Evolutionary conservation across 805 yeast species (phyloP), one percentile per base, ranked within the genome.

Genomic region (Metschnikowia koreensis): DNA sequence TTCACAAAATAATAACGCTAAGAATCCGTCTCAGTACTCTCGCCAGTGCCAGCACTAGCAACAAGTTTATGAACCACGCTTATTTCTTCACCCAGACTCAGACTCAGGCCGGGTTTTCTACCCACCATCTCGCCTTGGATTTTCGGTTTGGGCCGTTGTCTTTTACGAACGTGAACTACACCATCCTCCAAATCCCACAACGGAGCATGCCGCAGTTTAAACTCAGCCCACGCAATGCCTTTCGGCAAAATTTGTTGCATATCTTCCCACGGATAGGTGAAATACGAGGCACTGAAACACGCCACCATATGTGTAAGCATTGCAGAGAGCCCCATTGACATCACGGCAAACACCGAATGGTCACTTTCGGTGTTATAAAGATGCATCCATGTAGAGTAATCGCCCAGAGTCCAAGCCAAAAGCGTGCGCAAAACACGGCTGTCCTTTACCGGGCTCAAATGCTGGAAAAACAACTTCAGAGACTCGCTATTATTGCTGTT

Each of bases 261-360:
- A 8, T 56, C 66, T 1, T 46, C 17, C 38, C 51, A 50, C 16
- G 60, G 59, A 62, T 69, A 54, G 64, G 78, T 57, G 73, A 70
- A 67, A 69, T 81, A 63, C 56, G 79, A 41, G 61, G 46, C 64
- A 57, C 53, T 58, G 36, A 66, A 54, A 60, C 53, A 66, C 38
- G 28, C 45, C 46, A 57, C 62, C 61, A 82, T 77, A 62, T 44
- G 58, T 33, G 38, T 51, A 16, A 63, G 59, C 70, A 67, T 75
- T 57, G 38, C 53, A 11, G 46, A 50, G 6, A 69, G 53, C 0
- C 84, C 83, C 52, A 73, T 68, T 15, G 64, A 53, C 84, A 81
- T 70, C 15, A 76, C 56, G 53, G 72, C 67, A 0, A 73, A 55
- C 26, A 59, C 55, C 11, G 68, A 63, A 15, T 62, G 66, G 53